A percentile compares a stretch with the other conserved stretches of the same genome.
phyloP scores from a whole-genome alignment of 371 early-diverging fungal genomes.

The Rhizopus microsporus region DNA sequence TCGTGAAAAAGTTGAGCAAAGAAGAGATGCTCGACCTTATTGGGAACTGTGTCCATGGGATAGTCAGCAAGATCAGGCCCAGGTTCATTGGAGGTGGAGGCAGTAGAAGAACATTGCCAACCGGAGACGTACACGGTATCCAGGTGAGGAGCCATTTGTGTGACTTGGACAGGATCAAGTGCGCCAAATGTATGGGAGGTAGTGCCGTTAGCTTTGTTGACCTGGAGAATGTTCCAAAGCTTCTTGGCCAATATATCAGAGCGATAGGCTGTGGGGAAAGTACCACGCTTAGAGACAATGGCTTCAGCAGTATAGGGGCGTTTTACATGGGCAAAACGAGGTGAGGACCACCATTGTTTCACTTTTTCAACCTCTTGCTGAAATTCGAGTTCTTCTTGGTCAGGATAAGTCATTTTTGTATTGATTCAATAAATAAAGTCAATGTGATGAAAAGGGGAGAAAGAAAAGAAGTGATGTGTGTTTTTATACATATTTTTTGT shows the following conservation, averaged over 20 bases:
- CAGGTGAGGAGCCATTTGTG: conserved; percentile 97
- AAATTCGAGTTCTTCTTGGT: conserved; percentile 71
- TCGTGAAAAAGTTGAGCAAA: conserved; percentile 98
- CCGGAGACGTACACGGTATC: conserved; percentile 98
- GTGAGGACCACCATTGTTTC: conserved; percentile 87
- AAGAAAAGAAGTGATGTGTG: conserved; percentile 2
- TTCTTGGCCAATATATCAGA: conserved; percentile 93
- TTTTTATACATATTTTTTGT: conserved; percentile 10
- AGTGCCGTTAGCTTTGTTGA: conserved; percentile 75
- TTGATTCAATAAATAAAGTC: conserved; percentile 1
- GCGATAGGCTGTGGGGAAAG: conserved; percentile 70
- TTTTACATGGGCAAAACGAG: conserved; percentile 81
- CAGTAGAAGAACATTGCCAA: conserved; percentile 98
- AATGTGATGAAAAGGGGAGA: not conserved
- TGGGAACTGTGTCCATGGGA: conserved; percentile 98
- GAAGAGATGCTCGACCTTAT: conserved; percentile 98
- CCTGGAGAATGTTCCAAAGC: conserved; percentile 83
- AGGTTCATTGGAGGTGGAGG: conserved; percentile 96
- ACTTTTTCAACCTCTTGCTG: conserved; percentile 79
- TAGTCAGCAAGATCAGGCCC: conserved; percentile 99
- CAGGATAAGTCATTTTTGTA: conserved; percentile 24
- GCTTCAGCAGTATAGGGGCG: conserved; percentile 93
- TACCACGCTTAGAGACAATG: conserved; percentile 92
- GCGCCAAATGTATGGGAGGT: conserved; percentile 95
- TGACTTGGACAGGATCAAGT: conserved; percentile 93